Base-by-base conservation (phyloP, 768 basidiomycete genomes). In the Tylopilus felleus region DNA sequence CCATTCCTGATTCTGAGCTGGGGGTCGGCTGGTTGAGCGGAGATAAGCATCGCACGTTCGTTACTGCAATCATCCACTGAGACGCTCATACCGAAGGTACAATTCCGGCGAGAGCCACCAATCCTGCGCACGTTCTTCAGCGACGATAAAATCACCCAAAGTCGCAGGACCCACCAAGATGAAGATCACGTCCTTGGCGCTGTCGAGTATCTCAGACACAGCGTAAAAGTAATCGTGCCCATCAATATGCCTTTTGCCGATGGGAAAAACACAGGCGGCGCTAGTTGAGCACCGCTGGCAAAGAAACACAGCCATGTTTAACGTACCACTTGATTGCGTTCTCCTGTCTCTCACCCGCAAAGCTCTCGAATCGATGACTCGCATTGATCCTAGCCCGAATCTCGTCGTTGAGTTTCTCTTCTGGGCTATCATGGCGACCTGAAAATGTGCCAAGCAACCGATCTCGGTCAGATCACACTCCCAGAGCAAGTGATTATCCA, bases 161-260 rank as follows among this genome's bases (percentile, higher is more conserved):
- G 25, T 33, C 13, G 33, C 29, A 29, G 14, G 35, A 60, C 77
- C 7, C 51, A 87, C 94, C 58, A 90, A 62, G 59, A 98, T 97
- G 70, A 92, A 95, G 65, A 98, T 97, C 28, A 72, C 82, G 64
- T 96, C 89, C 53, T 79, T 80, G 3, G 91, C 90, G 31, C 74
- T 80, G 44, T 90, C 88, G n/a, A 98, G 77, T 71, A 95, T 77
- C 72, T 96, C 93, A 1, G 91, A 92, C 33, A 97, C 67, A 0
- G 96, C 95, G 81, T 88, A 98, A 80, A 98, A 90, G 69, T 96
- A 98, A 73, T 98, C 95, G 53, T 97, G 92, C 0, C 96, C 96
- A 62, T 96, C 95, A 44, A 96, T 80, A 66, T 94, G 93, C 86
- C 87, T 83, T 35, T 36, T 19, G 36, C 28, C 43, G 27, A 21